Percentiles rank a stretch among this genome's conserved stretches.
phyloP scores from a whole-genome alignment of 371 early-diverging fungal species.

The Phascolomyces articulosus region DNA sequence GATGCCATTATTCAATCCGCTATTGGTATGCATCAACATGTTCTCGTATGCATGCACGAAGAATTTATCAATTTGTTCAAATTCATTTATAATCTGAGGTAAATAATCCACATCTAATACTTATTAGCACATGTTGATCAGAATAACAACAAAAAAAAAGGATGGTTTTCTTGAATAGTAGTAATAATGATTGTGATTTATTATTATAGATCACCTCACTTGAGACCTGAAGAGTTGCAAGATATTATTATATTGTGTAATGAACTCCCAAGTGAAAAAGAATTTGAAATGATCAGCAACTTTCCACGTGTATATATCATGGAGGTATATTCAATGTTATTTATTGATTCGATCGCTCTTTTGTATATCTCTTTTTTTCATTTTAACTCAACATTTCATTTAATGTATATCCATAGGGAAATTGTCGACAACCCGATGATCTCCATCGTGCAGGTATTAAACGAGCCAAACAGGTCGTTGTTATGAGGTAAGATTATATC shows the following conservation, averaged over 20 bases:
- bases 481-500: slow-evolving; percentile 56
- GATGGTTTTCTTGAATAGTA: too few relatives aligned
- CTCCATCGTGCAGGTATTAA: slow-evolving; percentile 60
- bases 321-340: slow-evolving; percentile 22
- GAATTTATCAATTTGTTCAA: slow-evolving; percentile 48
- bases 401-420: slow-evolving; percentile 41
- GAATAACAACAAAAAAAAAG: too few relatives aligned
- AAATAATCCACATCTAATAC: background rate
- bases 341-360: too few relatives aligned
- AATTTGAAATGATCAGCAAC: slow-evolving; percentile 44
- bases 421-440: slow-evolving; percentile 64
- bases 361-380: background rate
- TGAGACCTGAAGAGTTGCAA: slow-evolving; percentile 43
- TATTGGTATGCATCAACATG: slow-evolving; percentile 36
- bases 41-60: slow-evolving; percentile 50
- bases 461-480: slow-evolving; percentile 60
- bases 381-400: background rate
- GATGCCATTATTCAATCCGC: slow-evolving; percentile 36
- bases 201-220: slow-evolving; percentile 39
- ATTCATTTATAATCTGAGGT: slow-evolving; percentile 49
- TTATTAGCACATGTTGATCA: too few relatives aligned
- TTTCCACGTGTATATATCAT: slow-evolving; percentile 61
- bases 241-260: slow-evolving; percentile 59
- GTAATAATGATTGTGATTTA: background rate
- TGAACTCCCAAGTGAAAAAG: slow-evolving; percentile 38